Conservation (phyloP, 2,329 filamentous ascomycete species). For the Trichoderma atroviride region DNA sequence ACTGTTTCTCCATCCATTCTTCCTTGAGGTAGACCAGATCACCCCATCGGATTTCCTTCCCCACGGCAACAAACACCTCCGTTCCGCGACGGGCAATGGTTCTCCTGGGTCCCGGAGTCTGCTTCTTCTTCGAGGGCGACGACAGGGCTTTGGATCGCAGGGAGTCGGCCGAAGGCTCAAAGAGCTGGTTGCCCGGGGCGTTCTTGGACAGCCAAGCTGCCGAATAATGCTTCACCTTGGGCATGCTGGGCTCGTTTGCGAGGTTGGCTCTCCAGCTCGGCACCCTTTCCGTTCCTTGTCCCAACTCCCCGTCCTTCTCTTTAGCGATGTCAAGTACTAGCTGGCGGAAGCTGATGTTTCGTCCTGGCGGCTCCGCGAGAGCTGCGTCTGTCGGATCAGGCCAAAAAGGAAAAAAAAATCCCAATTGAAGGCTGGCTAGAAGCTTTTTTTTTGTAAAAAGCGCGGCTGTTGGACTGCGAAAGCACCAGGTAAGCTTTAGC, state of each 20-base stretch:
- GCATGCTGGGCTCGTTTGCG: conserved; percentile 59
- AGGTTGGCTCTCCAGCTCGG: neutral
- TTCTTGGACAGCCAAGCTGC: conserved; percentile 83
- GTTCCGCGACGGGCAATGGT: conserved; percentile 81
- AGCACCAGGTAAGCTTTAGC: conserved; percentile 16
- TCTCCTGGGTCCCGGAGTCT: conserved; percentile 54
- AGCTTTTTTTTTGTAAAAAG: conserved; percentile 26
- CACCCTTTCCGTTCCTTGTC: neutral
- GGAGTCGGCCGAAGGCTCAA: conserved; percentile 55
- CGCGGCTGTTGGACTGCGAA: conserved; percentile 23
- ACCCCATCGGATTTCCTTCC: conserved; percentile 89
- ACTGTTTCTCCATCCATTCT: conserved; percentile 40
- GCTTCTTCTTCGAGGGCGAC: conserved; percentile 47
- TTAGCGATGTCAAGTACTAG: neutral
- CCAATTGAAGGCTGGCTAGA: conserved; percentile 21
- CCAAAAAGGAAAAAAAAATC: neutral
- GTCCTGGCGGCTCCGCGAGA: conserved; percentile 17
- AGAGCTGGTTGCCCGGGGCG: conserved; percentile 76
- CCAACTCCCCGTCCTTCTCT: neutral
- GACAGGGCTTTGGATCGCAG: conserved; percentile 43
- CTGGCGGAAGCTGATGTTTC: neutral
- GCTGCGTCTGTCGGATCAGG: conserved; percentile 7
- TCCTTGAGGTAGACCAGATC: conserved; percentile 81
- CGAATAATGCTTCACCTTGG: conserved; percentile 81
- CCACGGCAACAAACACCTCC: conserved; percentile 85